Evolutionary conservation across 2,329 filamentous ascomycete genomes (phyloP).

Genomic region (Aquanectria penicillioides): DNA sequence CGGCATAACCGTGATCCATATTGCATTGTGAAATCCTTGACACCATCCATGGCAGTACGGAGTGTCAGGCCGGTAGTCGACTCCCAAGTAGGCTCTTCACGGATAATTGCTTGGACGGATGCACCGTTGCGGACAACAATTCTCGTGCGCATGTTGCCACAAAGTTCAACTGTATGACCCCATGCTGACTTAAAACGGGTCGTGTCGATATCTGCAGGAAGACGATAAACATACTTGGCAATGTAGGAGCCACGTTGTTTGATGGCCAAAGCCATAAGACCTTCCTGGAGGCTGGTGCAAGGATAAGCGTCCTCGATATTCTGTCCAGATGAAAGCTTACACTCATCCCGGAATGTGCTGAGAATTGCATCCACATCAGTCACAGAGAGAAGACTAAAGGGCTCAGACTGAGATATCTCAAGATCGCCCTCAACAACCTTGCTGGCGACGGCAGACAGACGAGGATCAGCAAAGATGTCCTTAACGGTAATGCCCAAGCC

Average conservation of each 20-base stretch:
- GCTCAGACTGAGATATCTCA: neutral
- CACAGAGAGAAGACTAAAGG: neutral
- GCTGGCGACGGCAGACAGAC: neutral
- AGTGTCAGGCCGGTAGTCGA: neutral
- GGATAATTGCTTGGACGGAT: neutral
- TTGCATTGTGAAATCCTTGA: neutral
- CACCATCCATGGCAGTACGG: neutral
- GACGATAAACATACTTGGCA: conserved; percentile 4
- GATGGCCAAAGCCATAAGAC: conserved; percentile 40
- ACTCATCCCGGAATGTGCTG: neutral
- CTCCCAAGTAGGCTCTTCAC: conserved; percentile 3
- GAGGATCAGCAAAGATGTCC: conserved; percentile 49
- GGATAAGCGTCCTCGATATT: conserved; percentile 35
- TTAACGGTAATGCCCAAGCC: conserved; percentile 54
- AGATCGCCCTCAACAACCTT: conserved; percentile 31
- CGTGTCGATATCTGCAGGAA: neutral
- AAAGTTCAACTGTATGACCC: neutral
- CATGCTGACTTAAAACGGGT: neutral
- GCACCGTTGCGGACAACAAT: neutral
- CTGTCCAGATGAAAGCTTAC: neutral
- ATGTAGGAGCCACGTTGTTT: conserved; percentile 21
- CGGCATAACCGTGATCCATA: conserved; percentile 1
- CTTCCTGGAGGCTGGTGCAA: conserved; percentile 48
- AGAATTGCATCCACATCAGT: neutral
- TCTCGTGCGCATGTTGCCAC: conserved; percentile 1